Evolutionary conservation across 225 moss, liverwort and hornwort genomes (phyloP).

Genomic region (Bryoerythrophyllum caledonicum): DNA sequence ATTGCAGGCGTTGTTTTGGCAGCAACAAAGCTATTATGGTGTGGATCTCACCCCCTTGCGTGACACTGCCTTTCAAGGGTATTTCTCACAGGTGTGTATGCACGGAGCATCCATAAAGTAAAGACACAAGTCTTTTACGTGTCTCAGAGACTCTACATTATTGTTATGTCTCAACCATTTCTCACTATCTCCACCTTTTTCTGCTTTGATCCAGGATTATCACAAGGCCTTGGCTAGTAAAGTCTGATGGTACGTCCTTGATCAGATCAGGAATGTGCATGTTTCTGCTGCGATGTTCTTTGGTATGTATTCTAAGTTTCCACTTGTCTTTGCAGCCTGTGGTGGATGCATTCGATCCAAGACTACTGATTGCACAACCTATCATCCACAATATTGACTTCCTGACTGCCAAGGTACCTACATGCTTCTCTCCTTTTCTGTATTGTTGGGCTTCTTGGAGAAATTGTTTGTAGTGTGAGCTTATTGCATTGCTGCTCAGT

Average conservation of each 20-base stretch:
- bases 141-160: too few relatives aligned
- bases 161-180: slow-evolving; percentile 32
- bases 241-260: slow-evolving; percentile 40
- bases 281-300: slow-evolving; percentile 20
- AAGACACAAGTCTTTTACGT: too few relatives aligned
- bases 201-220: slow-evolving; percentile 54
- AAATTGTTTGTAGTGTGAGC: too few relatives aligned
- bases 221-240: slow-evolving; percentile 57
- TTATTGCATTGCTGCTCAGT: too few relatives aligned
- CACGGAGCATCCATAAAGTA: too few relatives aligned
- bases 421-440: too few relatives aligned
- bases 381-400: slow-evolving; percentile 56
- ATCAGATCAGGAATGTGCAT: too few relatives aligned
- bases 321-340: slow-evolving; percentile 57
- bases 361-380: slow-evolving; percentile 52
- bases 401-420: slow-evolving; percentile 51
- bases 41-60: slow-evolving; percentile 64
- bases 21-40: slow-evolving; percentile 68
- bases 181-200: slow-evolving; percentile 27
- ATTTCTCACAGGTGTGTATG: slow-evolving; percentile 44
- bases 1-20: slow-evolving; percentile 68
- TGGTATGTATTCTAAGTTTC: neutral
- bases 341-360: slow-evolving; percentile 69
- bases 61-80: slow-evolving; percentile 59
- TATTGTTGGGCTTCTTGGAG: too few relatives aligned